phyloP scores from a whole-genome alignment of 345 rosid genomes.

The Physaria fendleri region DNA sequence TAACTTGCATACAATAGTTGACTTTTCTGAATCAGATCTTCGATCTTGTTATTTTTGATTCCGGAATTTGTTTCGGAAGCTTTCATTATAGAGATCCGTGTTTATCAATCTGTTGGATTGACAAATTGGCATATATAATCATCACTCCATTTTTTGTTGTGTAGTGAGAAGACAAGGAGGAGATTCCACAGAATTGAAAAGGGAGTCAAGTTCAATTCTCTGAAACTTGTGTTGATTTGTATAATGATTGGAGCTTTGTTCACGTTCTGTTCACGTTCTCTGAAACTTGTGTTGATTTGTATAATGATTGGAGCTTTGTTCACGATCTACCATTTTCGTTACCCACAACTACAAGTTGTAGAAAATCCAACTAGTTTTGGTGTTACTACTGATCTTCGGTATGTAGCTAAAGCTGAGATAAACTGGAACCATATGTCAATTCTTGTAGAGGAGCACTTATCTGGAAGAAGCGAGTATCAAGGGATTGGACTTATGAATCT shows the following conservation, averaged over 20 bases:
- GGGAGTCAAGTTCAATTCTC: slow-evolving; percentile 44
- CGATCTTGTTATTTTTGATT: background rate
- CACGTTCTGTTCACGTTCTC: too few relatives aligned
- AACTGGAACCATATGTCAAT: slow-evolving; percentile 59
- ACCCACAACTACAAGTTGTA: slow-evolving; percentile 54
- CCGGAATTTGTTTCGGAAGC: background rate
- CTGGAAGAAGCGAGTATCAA: slow-evolving; percentile 41
- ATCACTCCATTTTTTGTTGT: background rate
- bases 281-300: slow-evolving; percentile 47
- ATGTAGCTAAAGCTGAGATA: slow-evolving; percentile 44
- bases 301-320: slow-evolving; percentile 52
- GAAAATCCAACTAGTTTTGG: slow-evolving; percentile 44
- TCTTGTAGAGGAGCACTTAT: slow-evolving; percentile 40
- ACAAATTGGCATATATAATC: background rate
- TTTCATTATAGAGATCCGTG: background rate
- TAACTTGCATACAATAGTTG: slow-evolving; percentile 4
- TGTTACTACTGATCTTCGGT: slow-evolving; percentile 45
- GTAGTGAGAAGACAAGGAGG: slow-evolving; percentile 54
- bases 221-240: slow-evolving; percentile 47
- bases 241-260: slow-evolving; percentile 52
- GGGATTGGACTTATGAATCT: slow-evolving; percentile 77
- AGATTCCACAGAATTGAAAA: slow-evolving; percentile 46
- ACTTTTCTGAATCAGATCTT: slow-evolving; percentile 7
- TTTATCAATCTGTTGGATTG: background rate
- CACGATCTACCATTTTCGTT: slow-evolving; percentile 53